These are phyloP conservation scores for Dissoconium aciculare DNA, from an alignment of 2,329 filamentous ascomycete species.

Conservation along the genomic window DNA sequence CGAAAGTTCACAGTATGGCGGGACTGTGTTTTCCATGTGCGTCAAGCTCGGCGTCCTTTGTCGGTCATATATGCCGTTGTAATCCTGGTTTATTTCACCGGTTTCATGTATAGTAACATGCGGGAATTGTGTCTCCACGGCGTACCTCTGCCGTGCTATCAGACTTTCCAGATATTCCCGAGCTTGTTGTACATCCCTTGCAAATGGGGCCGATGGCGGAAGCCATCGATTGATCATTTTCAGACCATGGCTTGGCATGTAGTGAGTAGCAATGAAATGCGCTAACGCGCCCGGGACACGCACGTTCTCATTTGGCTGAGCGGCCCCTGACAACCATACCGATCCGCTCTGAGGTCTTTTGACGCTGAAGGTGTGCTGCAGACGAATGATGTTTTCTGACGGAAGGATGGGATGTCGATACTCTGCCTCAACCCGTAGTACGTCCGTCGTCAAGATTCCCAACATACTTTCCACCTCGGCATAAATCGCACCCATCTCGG, in stretches of 20 bases:
- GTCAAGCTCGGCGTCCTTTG: not conserved
- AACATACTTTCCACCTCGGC: conserved; percentile 22
- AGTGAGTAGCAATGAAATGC: conserved; percentile 13
- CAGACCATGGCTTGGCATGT: conserved; percentile 12
- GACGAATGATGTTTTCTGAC: conserved; percentile 18
- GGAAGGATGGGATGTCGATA: conserved; percentile 24
- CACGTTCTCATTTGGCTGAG: not conserved
- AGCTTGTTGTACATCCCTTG: conserved; percentile 7
- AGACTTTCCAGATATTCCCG: conserved; percentile 4
- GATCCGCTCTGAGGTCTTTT: conserved; percentile 20
- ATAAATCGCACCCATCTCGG: conserved; percentile 18
- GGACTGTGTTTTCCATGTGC: not conserved
- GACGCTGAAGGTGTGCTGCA: conserved; percentile 18
- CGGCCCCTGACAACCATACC: conserved; percentile 19
- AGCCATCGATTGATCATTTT: conserved; percentile 15
- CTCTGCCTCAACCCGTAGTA: conserved; percentile 21
- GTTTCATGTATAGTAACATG: not conserved
- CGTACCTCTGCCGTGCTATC: not conserved
- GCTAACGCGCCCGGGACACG: conserved; percentile 12
- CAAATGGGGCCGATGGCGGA: conserved; percentile 4
- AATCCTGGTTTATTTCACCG: not conserved
- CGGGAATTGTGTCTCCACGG: not conserved
- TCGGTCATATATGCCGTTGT: not conserved
- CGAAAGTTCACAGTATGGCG: not conserved
- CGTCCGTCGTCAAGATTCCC: conserved; percentile 18